Base-by-base conservation (phyloP, 2,329 filamentous ascomycete species). In the Microsporum ferrugineum region DNA sequence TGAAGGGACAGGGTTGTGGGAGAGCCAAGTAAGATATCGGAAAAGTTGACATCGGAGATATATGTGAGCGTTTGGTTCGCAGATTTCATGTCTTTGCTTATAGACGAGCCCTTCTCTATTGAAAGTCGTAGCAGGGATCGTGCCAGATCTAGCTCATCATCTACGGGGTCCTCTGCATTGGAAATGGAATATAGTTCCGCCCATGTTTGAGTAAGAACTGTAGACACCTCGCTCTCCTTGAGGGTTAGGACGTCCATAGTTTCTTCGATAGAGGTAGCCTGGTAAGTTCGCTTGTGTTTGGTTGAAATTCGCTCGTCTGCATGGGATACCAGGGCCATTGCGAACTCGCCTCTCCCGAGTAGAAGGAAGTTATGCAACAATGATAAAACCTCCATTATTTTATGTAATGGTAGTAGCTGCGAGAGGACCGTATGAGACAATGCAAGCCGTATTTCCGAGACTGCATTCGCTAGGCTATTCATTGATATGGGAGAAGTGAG, bases 331-430 rank as follows among this genome's bases (percentile, higher is more conserved):
- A 99, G 75, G 0, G 88, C 87, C 74, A 94, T 85, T 23, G 91
- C 90, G 71, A 99, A 99, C 71, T 97, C 94, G 59, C 92, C 92
- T 38, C 89, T 83, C 0, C 88, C 87, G 0, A 99, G 80, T 1
- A 99, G 80, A 66, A 96, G 89, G 74, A 95, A 96, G 61, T 94
- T 86, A 56, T 91, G 83, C 0, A 96, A 79, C 6, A 96, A 79
- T 33, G 84, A 83, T 12, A 97, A 77, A 57, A 88, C 84, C 65
- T 94, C 87, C 4, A 89, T 77, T 2, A 96, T 90, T 67, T 84
- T 88, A 8, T 83, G 80, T 4, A 91, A 77, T 0, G 94, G 94
- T 2, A 99, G 75, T 0, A 97, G 79, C 68, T 88, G 87, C 59
- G 92, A 90, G 2, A 97, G 77, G 0, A 88, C 88, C 38, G 90